Evolutionary conservation across 1,284 basidiomycete genomes (phyloP).

Genomic region (Irpex lacteus): DNA sequence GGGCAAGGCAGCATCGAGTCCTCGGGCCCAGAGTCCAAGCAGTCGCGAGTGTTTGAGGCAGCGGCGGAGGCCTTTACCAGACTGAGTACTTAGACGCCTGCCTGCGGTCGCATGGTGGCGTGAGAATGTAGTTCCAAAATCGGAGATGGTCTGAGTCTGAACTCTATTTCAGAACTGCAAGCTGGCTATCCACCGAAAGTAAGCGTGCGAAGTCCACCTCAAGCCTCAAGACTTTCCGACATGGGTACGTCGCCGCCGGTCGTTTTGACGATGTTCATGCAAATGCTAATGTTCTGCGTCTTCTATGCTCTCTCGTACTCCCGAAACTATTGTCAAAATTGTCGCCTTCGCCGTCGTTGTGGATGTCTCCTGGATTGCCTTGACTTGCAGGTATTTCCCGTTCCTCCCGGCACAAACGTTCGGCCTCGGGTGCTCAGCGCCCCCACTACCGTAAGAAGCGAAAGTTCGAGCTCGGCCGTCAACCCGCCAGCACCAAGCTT

Average conservation of each 20-base stretch:
- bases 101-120: neutral
- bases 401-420: conserved; percentile 93
- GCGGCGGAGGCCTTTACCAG: neutral
- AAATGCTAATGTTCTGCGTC: conserved; percentile 7
- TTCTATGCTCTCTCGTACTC: conserved; percentile 3
- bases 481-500: conserved; percentile 93
- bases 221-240: conserved; percentile 34
- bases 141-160: conserved; percentile 27
- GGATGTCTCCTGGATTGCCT: neutral
- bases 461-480: conserved; percentile 98
- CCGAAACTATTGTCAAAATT: conserved; percentile 2
- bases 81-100: neutral
- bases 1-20: neutral
- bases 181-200: conserved; percentile 27
- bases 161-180: conserved; percentile 31
- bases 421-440: conserved; percentile 88
- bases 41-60: neutral
- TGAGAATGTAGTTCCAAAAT: conserved; percentile 7
- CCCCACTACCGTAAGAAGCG: conserved; percentile 98
- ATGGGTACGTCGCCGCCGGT: conserved; percentile 34
- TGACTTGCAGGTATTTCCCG: conserved; percentile 80
- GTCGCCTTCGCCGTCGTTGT: neutral
- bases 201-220: conserved; percentile 24
- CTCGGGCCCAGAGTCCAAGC: neutral
- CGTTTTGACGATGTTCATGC: conserved; percentile 1